phyloP scores from a whole-genome alignment of 2,329 filamentous ascomycete genomes.

The Curvularia eragrostidis region DNA sequence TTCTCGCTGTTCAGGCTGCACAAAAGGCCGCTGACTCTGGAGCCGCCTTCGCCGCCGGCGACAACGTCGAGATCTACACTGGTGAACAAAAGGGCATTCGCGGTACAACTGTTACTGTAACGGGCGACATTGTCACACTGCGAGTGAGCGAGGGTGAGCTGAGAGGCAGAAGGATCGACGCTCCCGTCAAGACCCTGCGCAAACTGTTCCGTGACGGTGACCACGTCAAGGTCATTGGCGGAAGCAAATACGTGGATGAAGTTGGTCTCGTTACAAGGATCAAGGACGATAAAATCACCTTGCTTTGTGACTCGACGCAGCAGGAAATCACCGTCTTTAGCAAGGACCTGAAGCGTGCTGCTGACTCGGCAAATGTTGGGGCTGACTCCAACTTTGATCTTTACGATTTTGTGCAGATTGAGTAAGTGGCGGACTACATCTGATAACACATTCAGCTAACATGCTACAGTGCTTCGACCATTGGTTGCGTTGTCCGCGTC shows the following conservation, averaged over 20 bases:
- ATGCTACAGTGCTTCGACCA: constrained; percentile 71
- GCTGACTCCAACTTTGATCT: constrained; percentile 88
- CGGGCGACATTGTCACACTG: constrained; percentile 90
- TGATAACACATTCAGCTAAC: constrained; percentile 17
- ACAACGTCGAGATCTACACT: constrained; percentile 94
- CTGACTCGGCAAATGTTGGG: constrained; percentile 86
- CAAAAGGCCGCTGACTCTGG: constrained; percentile 83
- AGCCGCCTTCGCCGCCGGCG: constrained; percentile 87
- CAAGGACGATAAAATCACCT: constrained; percentile 86
- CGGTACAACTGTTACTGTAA: constrained; percentile 84
- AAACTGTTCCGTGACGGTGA: constrained; percentile 94
- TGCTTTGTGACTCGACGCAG: constrained; percentile 91
- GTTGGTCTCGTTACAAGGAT: constrained; percentile 97
- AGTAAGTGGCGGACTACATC: constrained; percentile 58
- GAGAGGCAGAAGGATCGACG: constrained; percentile 83
- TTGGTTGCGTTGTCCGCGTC: constrained; percentile 92
- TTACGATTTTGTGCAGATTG: constrained; percentile 92
- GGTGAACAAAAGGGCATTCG: constrained; percentile 93
- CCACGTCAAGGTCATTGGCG: constrained; percentile 97
- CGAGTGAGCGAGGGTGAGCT: constrained; percentile 83
- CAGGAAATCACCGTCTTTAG: constrained; percentile 97
- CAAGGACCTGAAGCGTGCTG: constrained; percentile 92
- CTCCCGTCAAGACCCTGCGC: constrained; percentile 87
- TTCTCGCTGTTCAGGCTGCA: constrained; percentile 87
- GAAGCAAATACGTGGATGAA: constrained; percentile 91